Base-by-base conservation (phyloP, 306 rosid genomes). In the Pterocarpus macrocarpus region DNA sequence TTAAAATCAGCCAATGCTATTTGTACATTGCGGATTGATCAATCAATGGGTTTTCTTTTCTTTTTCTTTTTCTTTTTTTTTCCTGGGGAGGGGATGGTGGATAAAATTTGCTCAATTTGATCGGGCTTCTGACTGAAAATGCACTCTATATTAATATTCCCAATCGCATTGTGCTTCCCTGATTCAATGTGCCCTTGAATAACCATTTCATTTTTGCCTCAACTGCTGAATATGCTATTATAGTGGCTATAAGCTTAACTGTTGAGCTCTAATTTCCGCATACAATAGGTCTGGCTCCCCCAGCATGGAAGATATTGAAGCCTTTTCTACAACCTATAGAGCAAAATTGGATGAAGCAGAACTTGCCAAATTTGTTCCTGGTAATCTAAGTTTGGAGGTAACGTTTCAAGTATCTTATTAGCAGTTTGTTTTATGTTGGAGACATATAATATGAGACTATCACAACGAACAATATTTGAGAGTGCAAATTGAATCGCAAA, bases 271-370 rank as follows among this genome's bases (percentile, higher is more conserved):
- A 58, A 66, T 43, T 73, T 70, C 49, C 73, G 70, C 75, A 53
- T 81, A 3, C 70, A 32, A 49, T 91, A 95, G 99, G 87, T 95
- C 97, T 70, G 97, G 99, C 79, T 95, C 97, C 76, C 99, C 99
- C 41, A 81, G 69, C 70, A 86, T 95, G 91, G 98, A 92, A 88
- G 97, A 95, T 70, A 83, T 92, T 47, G 95, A 91, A 85, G 94
- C 92, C n/a, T 95, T 95, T 81, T 90, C 98, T 28, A 81, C 80
- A 63, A 52, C 91, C 53, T 95, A 86, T 83, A 87, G 90, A 85
- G 84, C 88, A 75, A 84, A 88, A 74, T 81, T 95, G 82, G 97
- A 91, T 77, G 95, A 92, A 81, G 98, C 95, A 33, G 97, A 88
- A 86, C 80, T 87, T 75, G 89, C 91, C 69, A 91, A 89, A 90